Conservation (phyloP, 2,329 filamentous ascomycete genomes). For the Cercospora canescens region DNA sequence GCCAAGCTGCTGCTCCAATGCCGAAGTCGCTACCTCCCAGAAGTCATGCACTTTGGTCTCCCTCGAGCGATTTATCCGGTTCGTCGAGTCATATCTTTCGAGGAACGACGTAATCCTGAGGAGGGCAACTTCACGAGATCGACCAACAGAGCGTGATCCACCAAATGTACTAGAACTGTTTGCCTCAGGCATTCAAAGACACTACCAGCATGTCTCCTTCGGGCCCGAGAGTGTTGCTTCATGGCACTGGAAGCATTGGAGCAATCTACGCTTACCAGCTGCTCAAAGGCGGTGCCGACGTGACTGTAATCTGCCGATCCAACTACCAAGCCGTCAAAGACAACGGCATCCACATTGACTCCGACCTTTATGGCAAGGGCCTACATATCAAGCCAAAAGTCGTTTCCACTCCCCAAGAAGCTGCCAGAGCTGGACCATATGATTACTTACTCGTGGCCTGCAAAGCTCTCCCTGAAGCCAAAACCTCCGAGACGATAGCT, state of each 20-base stretch:
- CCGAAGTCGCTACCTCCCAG: slow-evolving; percentile 12
- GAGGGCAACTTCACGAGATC: background rate
- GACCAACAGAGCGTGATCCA: no score
- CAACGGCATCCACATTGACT: slow-evolving; percentile 45
- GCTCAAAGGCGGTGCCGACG: slow-evolving; percentile 38
- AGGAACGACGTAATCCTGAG: background rate
- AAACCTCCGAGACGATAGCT: slow-evolving; percentile 38
- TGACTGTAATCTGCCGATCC: slow-evolving; percentile 48
- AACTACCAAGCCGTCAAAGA: slow-evolving; percentile 45
- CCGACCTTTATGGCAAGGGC: slow-evolving; percentile 38
- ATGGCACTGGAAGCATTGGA: slow-evolving; percentile 46
- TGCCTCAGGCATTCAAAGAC: background rate
- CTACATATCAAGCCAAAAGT: slow-evolving; percentile 40
- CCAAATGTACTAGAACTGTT: no score
- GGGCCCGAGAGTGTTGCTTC: slow-evolving; percentile 39
- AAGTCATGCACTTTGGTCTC: background rate
- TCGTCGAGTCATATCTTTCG: background rate
- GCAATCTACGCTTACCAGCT: slow-evolving; percentile 46
- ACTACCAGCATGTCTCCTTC: background rate
- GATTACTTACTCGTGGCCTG: slow-evolving; percentile 52
- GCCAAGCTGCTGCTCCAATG: slow-evolving; percentile 1
- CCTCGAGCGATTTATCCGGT: background rate
- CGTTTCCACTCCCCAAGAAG: slow-evolving; percentile 39
- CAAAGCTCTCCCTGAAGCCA: slow-evolving; percentile 47
- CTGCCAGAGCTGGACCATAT: slow-evolving; percentile 36